These are phyloP conservation scores for Bolboschoenoplectus hybrid DNA, from an alignment of 202 grass and related monocot species.

Conservation along the genomic window DNA sequence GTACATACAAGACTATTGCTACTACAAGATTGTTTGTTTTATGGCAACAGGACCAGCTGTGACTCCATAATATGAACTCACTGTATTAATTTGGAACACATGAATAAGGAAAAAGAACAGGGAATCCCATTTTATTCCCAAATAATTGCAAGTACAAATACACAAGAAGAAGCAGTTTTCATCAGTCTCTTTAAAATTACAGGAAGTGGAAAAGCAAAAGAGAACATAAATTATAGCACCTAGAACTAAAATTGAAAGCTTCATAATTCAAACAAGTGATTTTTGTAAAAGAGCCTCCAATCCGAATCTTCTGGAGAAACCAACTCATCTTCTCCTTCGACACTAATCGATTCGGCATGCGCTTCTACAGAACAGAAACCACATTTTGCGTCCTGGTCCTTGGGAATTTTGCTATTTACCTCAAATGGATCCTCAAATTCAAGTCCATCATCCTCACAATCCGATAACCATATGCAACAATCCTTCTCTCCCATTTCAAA, in stretches of 20 bases:
- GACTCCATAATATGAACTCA: neutral
- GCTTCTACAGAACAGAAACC: slow-evolving; percentile 27
- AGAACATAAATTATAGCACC: slow-evolving; percentile 18
- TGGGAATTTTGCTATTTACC: slow-evolving; percentile 28
- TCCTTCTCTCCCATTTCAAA: slow-evolving; percentile 74
- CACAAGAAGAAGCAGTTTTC: neutral
- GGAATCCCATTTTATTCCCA: slow-evolving; percentile 26
- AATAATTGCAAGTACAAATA: slow-evolving; percentile 29
- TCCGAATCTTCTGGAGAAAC: slow-evolving; percentile 70
- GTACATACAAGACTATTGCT: slow-evolving; percentile 18
- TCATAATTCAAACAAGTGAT: slow-evolving; percentile 81
- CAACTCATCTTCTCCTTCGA: slow-evolving; percentile 66
- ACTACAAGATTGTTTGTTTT: neutral
- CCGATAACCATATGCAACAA: slow-evolving; percentile 72
- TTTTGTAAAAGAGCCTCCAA: slow-evolving; percentile 86
- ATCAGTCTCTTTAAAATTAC: slow-evolving; percentile 20
- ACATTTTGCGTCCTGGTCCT: slow-evolving; percentile 30
- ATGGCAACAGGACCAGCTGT: neutral
- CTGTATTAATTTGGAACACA: neutral
- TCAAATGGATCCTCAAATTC: slow-evolving; percentile 31
- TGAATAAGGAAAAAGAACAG: neutral
- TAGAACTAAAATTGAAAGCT: slow-evolving; percentile 30
- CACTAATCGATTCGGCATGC: slow-evolving; percentile 62
- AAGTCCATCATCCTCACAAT: slow-evolving; percentile 59
- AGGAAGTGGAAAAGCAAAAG: slow-evolving; percentile 17